Evolutionary conservation across 2,329 filamentous ascomycete species (phyloP).

Genomic region (Coniochaeta pulveracea): DNA sequence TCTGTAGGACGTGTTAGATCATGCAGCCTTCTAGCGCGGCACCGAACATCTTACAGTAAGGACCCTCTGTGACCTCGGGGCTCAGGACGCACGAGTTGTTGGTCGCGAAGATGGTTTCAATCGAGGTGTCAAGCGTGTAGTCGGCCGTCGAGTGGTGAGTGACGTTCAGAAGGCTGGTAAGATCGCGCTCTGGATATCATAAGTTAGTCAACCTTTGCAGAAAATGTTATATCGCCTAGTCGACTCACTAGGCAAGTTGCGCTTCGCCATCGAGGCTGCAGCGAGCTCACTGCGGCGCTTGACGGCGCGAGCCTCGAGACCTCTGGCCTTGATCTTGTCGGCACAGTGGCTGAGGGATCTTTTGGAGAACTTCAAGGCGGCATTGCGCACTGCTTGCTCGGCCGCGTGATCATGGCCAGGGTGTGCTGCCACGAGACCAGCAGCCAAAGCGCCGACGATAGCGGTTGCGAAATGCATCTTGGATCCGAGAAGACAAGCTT

Average conservation of each 20-base stretch:
- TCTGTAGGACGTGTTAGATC: slow-evolving; percentile 11
- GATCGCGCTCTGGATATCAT: slow-evolving; percentile 19
- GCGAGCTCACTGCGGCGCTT: slow-evolving; percentile 23
- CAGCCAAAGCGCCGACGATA: slow-evolving; percentile 12
- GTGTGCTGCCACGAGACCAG: slow-evolving; percentile 18
- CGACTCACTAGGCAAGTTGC: slow-evolving; percentile 16
- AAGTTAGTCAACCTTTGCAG: slow-evolving; percentile 9
- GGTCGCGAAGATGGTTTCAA: slow-evolving; percentile 25
- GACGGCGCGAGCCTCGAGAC: slow-evolving; percentile 22
- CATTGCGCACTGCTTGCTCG: slow-evolving; percentile 27
- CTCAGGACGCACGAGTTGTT: slow-evolving; percentile 35
- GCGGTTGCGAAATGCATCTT: slow-evolving; percentile 5
- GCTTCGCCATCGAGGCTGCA: slow-evolving; percentile 19
- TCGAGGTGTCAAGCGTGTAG: slow-evolving; percentile 21
- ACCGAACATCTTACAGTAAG: slow-evolving; percentile 29
- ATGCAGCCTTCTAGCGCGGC: not conserved
- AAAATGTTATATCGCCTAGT: slow-evolving; percentile 4
- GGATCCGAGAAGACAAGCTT: not conserved
- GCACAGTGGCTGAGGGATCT: slow-evolving; percentile 25
- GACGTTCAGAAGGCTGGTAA: slow-evolving; percentile 21
- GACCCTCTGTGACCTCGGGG: slow-evolving; percentile 41
- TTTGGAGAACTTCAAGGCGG: slow-evolving; percentile 21
- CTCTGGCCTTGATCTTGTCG: slow-evolving; percentile 24
- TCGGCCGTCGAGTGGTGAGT: slow-evolving; percentile 24
- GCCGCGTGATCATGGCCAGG: slow-evolving; percentile 28